phyloP scores from a whole-genome alignment of 2,329 filamentous ascomycete genomes.

The Alternaria ethzedia region DNA sequence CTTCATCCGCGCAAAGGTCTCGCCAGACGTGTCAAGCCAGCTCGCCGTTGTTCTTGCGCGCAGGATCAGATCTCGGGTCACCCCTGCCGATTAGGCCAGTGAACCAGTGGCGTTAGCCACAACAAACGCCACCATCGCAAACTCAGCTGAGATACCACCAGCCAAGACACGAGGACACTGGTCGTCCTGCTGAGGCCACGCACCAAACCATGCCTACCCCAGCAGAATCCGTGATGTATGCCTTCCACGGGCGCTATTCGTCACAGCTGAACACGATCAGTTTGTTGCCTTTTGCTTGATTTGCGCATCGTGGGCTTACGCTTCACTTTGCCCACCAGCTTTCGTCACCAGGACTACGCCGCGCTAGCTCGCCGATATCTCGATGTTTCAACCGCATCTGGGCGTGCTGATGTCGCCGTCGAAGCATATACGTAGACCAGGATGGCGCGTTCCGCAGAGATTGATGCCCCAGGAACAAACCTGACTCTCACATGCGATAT shows the following conservation, averaged over 20 bases:
- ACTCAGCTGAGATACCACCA: conserved; percentile 40
- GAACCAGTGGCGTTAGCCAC: conserved; percentile 33
- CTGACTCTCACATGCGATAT: conserved; percentile 19
- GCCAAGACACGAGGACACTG: conserved; percentile 31
- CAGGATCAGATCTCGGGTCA: conserved; percentile 28
- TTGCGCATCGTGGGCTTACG: conserved; percentile 33
- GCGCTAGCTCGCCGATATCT: conserved; percentile 4
- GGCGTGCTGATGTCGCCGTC: conserved; percentile 11
- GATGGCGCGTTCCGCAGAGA: conserved; percentile 6
- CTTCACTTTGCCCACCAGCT: conserved; percentile 19
- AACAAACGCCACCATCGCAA: conserved; percentile 37
- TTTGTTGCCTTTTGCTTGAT: conserved; percentile 16
- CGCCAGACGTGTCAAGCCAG: conserved; percentile 20
- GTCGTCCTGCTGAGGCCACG: conserved; percentile 29
- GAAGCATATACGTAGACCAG: conserved; percentile 7
- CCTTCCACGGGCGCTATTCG: conserved; percentile 38
- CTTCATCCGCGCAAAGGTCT: conserved; percentile 8
- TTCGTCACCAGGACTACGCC: conserved; percentile 18
- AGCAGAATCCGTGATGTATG: conserved; percentile 41
- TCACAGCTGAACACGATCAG: conserved; percentile 45
- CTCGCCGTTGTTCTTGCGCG: conserved; percentile 23
- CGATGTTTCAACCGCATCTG: conserved; percentile 5
- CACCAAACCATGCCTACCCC: conserved; percentile 34
- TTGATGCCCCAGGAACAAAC: conserved; percentile 27
- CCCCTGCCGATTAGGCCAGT: conserved; percentile 12